Percentiles rank a stretch among this genome's conserved stretches.
Evolutionary conservation across 805 yeast species (phyloP).

Genomic region (Barnettozyma populi): DNA sequence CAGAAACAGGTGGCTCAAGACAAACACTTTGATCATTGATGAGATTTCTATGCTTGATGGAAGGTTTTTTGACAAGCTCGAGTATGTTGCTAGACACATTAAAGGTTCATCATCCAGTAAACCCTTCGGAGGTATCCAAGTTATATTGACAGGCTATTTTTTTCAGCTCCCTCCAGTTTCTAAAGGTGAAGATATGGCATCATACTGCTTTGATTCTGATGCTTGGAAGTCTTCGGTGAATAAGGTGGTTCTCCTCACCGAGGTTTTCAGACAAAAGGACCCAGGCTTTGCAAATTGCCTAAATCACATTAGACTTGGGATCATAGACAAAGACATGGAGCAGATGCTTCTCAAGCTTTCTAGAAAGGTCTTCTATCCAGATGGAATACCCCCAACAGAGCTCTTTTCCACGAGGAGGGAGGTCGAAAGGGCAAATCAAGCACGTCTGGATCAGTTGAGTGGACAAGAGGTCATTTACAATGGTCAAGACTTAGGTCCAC

Average conservation of each 20-base stretch:
- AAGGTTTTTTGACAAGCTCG: slow-evolving; percentile 65
- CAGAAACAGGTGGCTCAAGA: slow-evolving; percentile 54
- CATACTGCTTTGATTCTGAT: slow-evolving; percentile 69
- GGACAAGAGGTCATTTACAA: slow-evolving; percentile 42
- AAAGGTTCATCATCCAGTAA: slow-evolving; percentile 30
- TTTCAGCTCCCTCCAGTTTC: slow-evolving; percentile 92
- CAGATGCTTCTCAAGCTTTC: slow-evolving; percentile 44
- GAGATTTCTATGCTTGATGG: slow-evolving; percentile 95
- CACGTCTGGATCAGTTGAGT: slow-evolving; percentile 42
- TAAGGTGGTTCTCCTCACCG: slow-evolving; percentile 62
- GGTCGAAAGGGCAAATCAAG: slow-evolving; percentile 69
- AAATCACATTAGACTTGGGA: slow-evolving; percentile 75
- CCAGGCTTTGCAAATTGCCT: slow-evolving; percentile 68
- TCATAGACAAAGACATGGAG: slow-evolving; percentile 44
- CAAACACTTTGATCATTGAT: slow-evolving; percentile 75
- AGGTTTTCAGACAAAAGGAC: slow-evolving; percentile 91
- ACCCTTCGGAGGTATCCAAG: slow-evolving; percentile 93
- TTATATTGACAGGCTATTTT: slow-evolving; percentile 90
- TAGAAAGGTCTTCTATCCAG: slow-evolving; percentile 53
- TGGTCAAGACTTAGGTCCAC: slow-evolving; percentile 37
- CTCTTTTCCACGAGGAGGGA: slow-evolving; percentile 80
- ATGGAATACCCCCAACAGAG: slow-evolving; percentile 86
- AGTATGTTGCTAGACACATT: slow-evolving; percentile 56
- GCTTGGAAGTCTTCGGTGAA: slow-evolving; percentile 63
- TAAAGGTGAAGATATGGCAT: slow-evolving; percentile 25